A percentile compares a stretch with the other conserved stretches of the same genome.
Conservation (phyloP, 2,329 filamentous ascomycete species). For the Alternaria sp. region DNA sequence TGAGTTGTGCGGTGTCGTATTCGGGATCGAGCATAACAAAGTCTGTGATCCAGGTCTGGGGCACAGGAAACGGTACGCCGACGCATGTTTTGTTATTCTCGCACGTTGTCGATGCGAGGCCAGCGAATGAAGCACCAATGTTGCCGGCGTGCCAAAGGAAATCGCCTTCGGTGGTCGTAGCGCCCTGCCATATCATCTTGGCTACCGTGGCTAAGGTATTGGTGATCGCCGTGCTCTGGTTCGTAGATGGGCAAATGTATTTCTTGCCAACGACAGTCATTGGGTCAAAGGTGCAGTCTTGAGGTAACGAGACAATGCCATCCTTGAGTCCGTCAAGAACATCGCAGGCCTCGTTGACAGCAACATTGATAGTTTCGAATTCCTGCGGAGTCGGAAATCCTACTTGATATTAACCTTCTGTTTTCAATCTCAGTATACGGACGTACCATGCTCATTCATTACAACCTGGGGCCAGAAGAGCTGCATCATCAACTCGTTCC, state of each 20-base stretch:
- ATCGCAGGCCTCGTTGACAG: slow-evolving; percentile 35
- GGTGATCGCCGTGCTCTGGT: slow-evolving; percentile 17
- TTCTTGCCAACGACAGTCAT: slow-evolving; percentile 21
- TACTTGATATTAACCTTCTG: not conserved
- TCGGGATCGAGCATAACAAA: slow-evolving; percentile 26
- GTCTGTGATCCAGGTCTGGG: slow-evolving; percentile 23
- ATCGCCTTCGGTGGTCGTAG: slow-evolving; percentile 16
- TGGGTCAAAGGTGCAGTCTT: slow-evolving; percentile 35
- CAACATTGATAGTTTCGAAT: slow-evolving; percentile 28
- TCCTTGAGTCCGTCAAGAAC: slow-evolving; percentile 45
- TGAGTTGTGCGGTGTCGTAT: slow-evolving; percentile 15
- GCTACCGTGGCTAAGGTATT: slow-evolving; percentile 22
- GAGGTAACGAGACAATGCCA: slow-evolving; percentile 35
- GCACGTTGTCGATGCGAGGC: slow-evolving; percentile 19
- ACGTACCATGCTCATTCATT: slow-evolving; percentile 37
- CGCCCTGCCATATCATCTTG: slow-evolving; percentile 26
- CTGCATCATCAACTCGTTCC: slow-evolving; percentile 26
- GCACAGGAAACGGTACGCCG: slow-evolving; percentile 19
- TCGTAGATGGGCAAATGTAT: slow-evolving; percentile 16
- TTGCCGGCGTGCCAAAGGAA: slow-evolving; percentile 28
- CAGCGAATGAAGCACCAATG: slow-evolving; percentile 18
- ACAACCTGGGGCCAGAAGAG: slow-evolving; percentile 35
- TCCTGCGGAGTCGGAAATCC: slow-evolving; percentile 31
- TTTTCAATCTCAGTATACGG: not conserved
- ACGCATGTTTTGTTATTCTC: slow-evolving; percentile 22